A percentile compares a stretch with the other conserved stretches of the same genome.
Evolutionary conservation across 768 basidiomycete species (phyloP).

Genomic region (Cystofilobasidium capitatum): DNA sequence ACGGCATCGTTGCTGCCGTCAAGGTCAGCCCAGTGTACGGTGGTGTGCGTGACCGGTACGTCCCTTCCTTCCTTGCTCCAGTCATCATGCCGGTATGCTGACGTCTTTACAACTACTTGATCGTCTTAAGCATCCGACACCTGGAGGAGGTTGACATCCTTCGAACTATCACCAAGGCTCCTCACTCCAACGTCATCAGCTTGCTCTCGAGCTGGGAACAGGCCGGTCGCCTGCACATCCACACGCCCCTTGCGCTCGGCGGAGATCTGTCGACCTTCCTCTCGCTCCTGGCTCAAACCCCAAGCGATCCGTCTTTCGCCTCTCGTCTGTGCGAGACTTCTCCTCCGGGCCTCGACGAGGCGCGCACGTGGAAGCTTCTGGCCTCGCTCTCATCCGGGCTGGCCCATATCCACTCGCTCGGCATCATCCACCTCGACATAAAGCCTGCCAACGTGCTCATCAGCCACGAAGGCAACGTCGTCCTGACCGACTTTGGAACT

Average conservation of each 20-base stretch:
- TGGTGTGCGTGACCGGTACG: conserved; percentile 11
- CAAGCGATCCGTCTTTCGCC: neutral
- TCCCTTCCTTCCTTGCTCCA: neutral
- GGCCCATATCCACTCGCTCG: conserved; percentile 73
- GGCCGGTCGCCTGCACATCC: conserved; percentile 61
- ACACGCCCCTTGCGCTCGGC: conserved; percentile 83
- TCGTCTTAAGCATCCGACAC: conserved; percentile 48
- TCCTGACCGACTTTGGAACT: conserved; percentile 97
- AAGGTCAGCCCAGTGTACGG: conserved; percentile 11
- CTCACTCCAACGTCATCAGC: conserved; percentile 60
- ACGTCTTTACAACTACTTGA: neutral
- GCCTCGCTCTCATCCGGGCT: conserved; percentile 73
- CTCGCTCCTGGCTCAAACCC: conserved; percentile 40
- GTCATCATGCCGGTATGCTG: neutral
- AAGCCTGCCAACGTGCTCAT: conserved; percentile 97
- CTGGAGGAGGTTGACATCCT: conserved; percentile 90
- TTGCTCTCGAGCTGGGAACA: conserved; percentile 91
- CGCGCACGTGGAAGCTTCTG: conserved; percentile 88
- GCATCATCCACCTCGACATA: conserved; percentile 87
- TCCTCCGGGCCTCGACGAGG: conserved; percentile 59
- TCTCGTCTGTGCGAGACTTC: neutral
- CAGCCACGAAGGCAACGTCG: conserved; percentile 72
- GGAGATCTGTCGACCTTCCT: conserved; percentile 86
- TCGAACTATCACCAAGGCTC: conserved; percentile 49
- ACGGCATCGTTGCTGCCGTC: conserved; percentile 5